Evolutionary conservation across 306 rosid species (phyloP), one percentile per base, ranked within the genome.

Genomic region (Fragaria iinumae): DNA sequence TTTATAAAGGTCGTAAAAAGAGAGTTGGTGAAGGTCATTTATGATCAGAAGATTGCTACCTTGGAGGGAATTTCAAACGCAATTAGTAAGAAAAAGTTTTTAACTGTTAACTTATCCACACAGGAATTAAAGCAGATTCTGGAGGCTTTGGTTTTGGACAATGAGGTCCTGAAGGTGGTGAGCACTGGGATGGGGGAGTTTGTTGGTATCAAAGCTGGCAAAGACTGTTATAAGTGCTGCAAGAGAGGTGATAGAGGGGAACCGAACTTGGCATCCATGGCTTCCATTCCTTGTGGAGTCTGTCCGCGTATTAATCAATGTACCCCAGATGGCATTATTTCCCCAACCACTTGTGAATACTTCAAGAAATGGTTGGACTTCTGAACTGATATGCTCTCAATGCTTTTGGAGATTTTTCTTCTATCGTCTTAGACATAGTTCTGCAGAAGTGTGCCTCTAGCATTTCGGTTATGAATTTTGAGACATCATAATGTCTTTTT

Each of bases 231-330:
- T 60, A 86, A 63, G 80, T 71, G 90, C 87, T 84, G 79, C 75
- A 91, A 84, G 75, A 87, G 83, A 11, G 83, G 92, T 4, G 45
- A 1, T 38, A 82, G 36, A 76, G 90, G 76, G 69, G 92, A 88
- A 27, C 77, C 78, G 8, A 88, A 76, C 64, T 20, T 67, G 3
- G 87, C 86, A 34, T 83, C 86, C 69, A 74, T 87, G 85, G 87
- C 93, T 71, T 88, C 92, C 67, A 84, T 87, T 79, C 96, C 91
- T 9, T 93, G 97, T 53, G 93, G 90, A 67, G 93, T 90, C 80
- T 93, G 98, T 80, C 92, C 95, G 0, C 70, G 90, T 62, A 84
- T 87, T 25, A 88, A 68, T 78, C 29, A 47, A 5, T 91, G 98
- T 67, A 76, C 97, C 12, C 84, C 92, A 2, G 87, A 88, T 72